phyloP scores from a whole-genome alignment of 306 rosid species.

The Begonia masoniana region DNA sequence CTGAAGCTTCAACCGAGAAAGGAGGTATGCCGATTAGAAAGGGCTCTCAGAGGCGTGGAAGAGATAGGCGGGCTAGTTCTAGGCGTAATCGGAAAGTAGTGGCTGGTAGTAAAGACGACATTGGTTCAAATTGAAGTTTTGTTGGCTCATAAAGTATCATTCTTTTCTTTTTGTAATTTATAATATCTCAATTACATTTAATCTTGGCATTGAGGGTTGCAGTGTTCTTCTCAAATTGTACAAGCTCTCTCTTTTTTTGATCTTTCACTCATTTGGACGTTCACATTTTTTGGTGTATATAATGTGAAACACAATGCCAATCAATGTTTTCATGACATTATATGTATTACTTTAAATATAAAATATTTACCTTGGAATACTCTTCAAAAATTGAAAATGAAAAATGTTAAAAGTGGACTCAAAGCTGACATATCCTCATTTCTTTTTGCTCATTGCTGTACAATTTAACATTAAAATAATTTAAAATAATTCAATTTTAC shows the following conservation, averaged over 20 bases:
- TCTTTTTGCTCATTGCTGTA: not conserved
- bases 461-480: constrained; percentile 1
- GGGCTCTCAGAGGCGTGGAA: constrained; percentile 39
- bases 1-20: constrained; percentile 16
- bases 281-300: constrained; percentile 7
- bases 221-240: not conserved
- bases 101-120: constrained; percentile 27
- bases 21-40: constrained; percentile 23
- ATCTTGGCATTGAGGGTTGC: constrained; percentile 7
- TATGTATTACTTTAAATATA: not conserved
- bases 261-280: constrained; percentile 3
- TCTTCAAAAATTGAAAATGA: too few species aligned
- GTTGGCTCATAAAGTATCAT: constrained; percentile 6
- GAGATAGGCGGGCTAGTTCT: constrained; percentile 48
- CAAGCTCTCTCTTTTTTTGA: constrained; percentile 2
- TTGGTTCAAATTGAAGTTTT: constrained; percentile 31
- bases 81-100: constrained; percentile 64
- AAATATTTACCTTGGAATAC: too few species aligned
- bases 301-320: not conserved
- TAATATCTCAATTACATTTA: not conserved
- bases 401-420: not conserved
- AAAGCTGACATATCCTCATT: not conserved
- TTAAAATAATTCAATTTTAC: too few species aligned
- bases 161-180: not conserved
- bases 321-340: constrained; percentile 2